Evolutionary conservation across 2,329 filamentous ascomycete genomes (phyloP).

Genomic region (Fusarium papillatum): DNA sequence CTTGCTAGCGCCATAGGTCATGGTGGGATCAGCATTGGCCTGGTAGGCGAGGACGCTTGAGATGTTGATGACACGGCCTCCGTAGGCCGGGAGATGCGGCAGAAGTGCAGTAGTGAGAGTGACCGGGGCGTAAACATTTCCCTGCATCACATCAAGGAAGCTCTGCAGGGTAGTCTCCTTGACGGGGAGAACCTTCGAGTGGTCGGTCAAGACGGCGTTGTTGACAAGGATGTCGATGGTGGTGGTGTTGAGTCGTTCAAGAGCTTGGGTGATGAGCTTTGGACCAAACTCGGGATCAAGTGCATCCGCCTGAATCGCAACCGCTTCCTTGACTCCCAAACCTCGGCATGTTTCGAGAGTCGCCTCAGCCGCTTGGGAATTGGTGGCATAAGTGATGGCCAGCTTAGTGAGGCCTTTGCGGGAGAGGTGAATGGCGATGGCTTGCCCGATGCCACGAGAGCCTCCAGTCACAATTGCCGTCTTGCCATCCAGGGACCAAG

Average conservation of each 20-base stretch:
- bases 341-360: neutral
- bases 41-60: neutral
- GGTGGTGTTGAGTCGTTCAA: neutral
- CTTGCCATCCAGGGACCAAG: constrained; percentile 9
- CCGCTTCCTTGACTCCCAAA: neutral
- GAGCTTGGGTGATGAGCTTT: neutral
- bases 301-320: neutral
- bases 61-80: neutral
- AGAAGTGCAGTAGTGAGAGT: neutral
- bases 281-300: neutral
- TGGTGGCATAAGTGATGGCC: neutral
- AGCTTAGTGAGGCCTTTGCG: constrained; percentile 13
- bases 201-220: neutral
- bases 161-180: neutral
- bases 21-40: neutral
- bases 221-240: neutral
- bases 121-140: neutral
- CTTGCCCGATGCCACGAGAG: constrained; percentile 14
- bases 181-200: neutral
- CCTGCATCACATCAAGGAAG: neutral
- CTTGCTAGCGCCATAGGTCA: neutral
- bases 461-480: constrained; percentile 14
- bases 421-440: constrained; percentile 14
- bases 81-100: neutral
- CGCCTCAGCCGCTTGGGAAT: neutral